phyloP scores from a whole-genome alignment of 352 stramenopile genomes.

The Pythium plurisporium region DNA sequence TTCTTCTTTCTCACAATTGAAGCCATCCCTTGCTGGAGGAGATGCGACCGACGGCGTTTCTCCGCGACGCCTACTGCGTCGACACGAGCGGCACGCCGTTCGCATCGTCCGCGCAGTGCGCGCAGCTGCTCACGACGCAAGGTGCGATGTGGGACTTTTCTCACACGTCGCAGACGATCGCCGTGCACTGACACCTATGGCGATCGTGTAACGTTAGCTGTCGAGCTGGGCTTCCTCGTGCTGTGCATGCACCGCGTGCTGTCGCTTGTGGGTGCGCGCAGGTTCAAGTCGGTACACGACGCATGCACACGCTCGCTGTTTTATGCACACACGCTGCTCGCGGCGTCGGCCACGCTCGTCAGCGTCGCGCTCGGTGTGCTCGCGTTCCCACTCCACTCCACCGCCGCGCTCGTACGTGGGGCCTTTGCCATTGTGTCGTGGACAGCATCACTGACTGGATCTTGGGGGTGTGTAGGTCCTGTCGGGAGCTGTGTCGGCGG shows the following conservation, averaged over 20 bases:
- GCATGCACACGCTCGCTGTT: constrained; percentile 17
- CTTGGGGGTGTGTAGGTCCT: constrained; percentile 7
- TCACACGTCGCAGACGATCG: background rate
- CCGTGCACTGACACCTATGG: too few relatives aligned
- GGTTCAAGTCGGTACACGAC: background rate
- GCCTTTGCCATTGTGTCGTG: background rate
- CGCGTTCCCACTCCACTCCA: constrained; percentile 23
- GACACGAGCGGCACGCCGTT: constrained; percentile 14
- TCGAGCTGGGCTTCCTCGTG: constrained; percentile 32
- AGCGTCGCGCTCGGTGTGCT: constrained; percentile 24
- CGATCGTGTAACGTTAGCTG: too few relatives aligned
- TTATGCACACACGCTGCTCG: constrained; percentile 30
- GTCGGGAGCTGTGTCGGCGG: constrained; percentile 20
- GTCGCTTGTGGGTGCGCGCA: constrained; percentile 14
- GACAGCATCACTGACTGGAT: background rate
- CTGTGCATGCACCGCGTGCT: constrained; percentile 39
- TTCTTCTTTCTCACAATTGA: background rate
- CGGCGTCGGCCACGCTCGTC: constrained; percentile 17
- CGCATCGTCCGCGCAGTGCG: constrained; percentile 1
- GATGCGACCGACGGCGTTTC: constrained; percentile 2
- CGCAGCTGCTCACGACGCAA: constrained; percentile 14
- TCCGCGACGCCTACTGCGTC: constrained; percentile 26
- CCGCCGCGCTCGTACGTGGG: constrained; percentile 31
- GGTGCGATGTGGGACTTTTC: background rate
- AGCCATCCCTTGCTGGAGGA: background rate